phyloP scores from a whole-genome alignment of 176 grass and related monocot species.

The Chloris gayana region DNA sequence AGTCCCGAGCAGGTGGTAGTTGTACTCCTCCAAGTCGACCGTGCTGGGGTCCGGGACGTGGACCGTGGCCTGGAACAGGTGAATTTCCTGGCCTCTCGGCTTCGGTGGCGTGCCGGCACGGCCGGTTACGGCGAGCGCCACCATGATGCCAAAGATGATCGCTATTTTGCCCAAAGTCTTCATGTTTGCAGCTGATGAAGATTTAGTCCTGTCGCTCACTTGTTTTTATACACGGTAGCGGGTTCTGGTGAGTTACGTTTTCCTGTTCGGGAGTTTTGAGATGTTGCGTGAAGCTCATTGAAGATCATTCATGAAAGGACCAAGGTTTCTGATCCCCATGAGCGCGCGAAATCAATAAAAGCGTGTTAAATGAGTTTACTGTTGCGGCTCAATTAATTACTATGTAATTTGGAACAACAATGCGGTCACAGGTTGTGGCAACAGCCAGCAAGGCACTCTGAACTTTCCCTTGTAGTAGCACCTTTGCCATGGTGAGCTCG shows the following conservation, averaged over 20 bases:
- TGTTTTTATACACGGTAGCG: conserved; percentile 16
- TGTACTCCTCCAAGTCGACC: conserved; percentile 34
- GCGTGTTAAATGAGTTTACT: neutral
- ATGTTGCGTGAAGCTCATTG: conserved; percentile 10
- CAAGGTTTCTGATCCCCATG: conserved; percentile 10
- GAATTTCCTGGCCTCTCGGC: conserved; percentile 23
- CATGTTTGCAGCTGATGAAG: conserved; percentile 29
- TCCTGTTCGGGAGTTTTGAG: neutral
- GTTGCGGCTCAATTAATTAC: neutral
- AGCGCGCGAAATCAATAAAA: neutral
- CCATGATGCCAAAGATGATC: conserved; percentile 5
- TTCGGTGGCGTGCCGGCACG: neutral
- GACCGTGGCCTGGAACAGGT: conserved; percentile 49
- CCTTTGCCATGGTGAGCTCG: too few relatives aligned
- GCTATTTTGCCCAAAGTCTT: neutral
- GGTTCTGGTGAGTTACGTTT: neutral
- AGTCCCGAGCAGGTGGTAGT: conserved; percentile 35
- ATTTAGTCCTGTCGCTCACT: neutral
- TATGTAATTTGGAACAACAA: neutral
- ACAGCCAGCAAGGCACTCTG: neutral
- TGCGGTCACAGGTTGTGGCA: too few relatives aligned
- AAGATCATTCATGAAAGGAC: neutral
- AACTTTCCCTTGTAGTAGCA: too few relatives aligned
- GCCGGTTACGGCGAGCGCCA: conserved; percentile 11
- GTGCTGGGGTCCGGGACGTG: neutral